These are phyloP conservation scores for Tricholoma terreum DNA, from an alignment of 768 basidiomycete genomes.

Conservation along the genomic window DNA sequence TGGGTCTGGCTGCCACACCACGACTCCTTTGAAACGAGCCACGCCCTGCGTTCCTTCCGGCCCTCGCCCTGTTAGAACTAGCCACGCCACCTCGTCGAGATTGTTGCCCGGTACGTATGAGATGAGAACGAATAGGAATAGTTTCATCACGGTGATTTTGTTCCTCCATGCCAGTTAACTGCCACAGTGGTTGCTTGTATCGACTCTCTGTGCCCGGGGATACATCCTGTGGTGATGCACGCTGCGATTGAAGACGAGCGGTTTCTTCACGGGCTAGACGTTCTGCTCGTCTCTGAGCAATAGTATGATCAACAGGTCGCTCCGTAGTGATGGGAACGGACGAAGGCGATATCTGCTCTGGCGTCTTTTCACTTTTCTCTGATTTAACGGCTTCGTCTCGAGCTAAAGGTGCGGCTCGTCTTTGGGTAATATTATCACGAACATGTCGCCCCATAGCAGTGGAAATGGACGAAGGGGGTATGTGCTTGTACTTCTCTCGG, in stretches of 20 bases:
- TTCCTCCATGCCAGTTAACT: too few relatives aligned
- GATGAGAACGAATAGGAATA: not conserved
- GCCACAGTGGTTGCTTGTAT: not conserved
- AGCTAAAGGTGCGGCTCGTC: too few relatives aligned
- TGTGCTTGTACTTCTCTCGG: too few relatives aligned
- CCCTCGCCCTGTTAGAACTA: not conserved
- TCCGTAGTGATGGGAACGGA: not conserved
- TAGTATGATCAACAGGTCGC: slow-evolving; percentile 2
- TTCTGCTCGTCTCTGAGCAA: slow-evolving; percentile 19
- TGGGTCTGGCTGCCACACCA: not conserved
- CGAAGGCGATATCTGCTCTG: not conserved
- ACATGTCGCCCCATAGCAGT: too few relatives aligned
- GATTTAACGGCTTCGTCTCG: too few relatives aligned
- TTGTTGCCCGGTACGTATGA: not conserved
- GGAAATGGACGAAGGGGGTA: too few relatives aligned
- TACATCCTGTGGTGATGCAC: not conserved
- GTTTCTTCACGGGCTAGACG: slow-evolving; percentile 19
- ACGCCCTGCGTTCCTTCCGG: not conserved
- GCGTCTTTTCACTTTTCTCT: not conserved
- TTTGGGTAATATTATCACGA: too few relatives aligned
- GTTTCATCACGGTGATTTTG: not conserved
- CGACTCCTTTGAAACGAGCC: not conserved
- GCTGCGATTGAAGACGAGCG: not conserved
- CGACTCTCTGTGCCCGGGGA: not conserved
- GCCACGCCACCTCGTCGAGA: not conserved